These are phyloP conservation scores for Myriosclerotinia curreyana DNA, from an alignment of 2,329 filamentous ascomycete genomes.

Conservation along the genomic window DNA sequence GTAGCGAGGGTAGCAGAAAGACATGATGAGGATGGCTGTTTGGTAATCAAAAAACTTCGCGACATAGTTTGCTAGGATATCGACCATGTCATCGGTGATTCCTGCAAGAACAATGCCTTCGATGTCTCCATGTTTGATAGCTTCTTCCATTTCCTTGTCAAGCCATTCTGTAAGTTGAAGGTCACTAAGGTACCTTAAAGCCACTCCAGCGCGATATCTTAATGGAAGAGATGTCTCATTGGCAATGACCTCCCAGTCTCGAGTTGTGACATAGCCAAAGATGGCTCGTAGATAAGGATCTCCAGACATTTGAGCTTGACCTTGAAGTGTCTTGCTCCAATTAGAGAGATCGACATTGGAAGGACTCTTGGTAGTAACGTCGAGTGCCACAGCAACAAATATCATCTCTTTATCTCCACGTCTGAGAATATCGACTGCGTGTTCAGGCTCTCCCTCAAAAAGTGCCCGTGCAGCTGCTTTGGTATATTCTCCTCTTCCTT, in stretches of 20 bases:
- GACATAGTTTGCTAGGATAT: slow-evolving; percentile 73
- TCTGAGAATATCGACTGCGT: slow-evolving; percentile 68
- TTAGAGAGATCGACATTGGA: slow-evolving; percentile 39
- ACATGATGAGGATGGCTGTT: slow-evolving; percentile 71
- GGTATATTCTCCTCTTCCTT: slow-evolving; percentile 56
- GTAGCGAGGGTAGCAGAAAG: slow-evolving; percentile 71
- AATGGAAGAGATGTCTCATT: slow-evolving; percentile 71
- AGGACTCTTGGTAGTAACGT: slow-evolving; percentile 55
- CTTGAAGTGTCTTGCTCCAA: slow-evolving; percentile 36
- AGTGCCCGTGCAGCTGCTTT: slow-evolving; percentile 74
- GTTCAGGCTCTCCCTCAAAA: slow-evolving; percentile 66
- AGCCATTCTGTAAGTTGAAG: slow-evolving; percentile 65
- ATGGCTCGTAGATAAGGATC: slow-evolving; percentile 80
- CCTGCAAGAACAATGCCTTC: slow-evolving; percentile 77
- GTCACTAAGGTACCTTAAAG: slow-evolving; percentile 63
- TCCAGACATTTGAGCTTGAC: slow-evolving; percentile 49
- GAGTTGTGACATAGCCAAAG: slow-evolving; percentile 72
- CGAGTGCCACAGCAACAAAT: slow-evolving; percentile 65
- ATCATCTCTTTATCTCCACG: slow-evolving; percentile 64
- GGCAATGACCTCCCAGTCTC: slow-evolving; percentile 72
- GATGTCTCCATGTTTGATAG: slow-evolving; percentile 65
- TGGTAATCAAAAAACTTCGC: slow-evolving; percentile 75
- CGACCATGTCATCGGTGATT: slow-evolving; percentile 67
- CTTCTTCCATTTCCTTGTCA: slow-evolving; percentile 58
- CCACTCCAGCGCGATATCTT: slow-evolving; percentile 70